These are phyloP conservation scores for Halteria grandinella DNA, from an alignment of 73 alveolate genomes.

Conservation along the genomic window DNA sequence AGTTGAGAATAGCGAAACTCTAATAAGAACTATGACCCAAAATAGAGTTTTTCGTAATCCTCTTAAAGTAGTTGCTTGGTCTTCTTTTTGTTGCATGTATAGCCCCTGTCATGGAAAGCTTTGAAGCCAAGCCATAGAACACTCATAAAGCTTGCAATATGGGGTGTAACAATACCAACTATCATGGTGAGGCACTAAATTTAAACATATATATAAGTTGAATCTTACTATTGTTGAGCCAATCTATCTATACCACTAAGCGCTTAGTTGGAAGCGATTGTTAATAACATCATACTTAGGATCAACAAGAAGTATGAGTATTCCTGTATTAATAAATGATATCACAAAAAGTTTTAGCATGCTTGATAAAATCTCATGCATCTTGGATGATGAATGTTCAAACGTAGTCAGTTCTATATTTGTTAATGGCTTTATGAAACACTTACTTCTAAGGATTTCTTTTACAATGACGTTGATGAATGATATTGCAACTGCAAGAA, in stretches of 20 bases:
- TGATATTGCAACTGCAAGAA: slow-evolving; percentile 49
- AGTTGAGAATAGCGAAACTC: slow-evolving; percentile 68
- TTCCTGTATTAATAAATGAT: slow-evolving; percentile 66
- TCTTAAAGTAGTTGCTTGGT: slow-evolving; percentile 54
- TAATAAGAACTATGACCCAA: slow-evolving; percentile 58
- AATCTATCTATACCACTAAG: slow-evolving; percentile 57
- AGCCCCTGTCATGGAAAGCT: slow-evolving; percentile 37
- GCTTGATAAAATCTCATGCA: slow-evolving; percentile 28
- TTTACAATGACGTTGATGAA: slow-evolving; percentile 50
- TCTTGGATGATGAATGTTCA: slow-evolving; percentile 51
- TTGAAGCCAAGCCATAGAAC: neutral
- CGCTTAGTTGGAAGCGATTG: slow-evolving; percentile 39
- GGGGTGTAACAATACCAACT: slow-evolving; percentile 53
- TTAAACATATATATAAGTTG: no score
- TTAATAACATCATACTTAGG: slow-evolving; percentile 46
- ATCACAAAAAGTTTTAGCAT: slow-evolving; percentile 68
- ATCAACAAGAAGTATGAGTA: no score
- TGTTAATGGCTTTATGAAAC: neutral
- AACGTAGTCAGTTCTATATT: slow-evolving; percentile 38
- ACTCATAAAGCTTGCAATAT: slow-evolving; percentile 25
- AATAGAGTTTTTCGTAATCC: slow-evolving; percentile 61
- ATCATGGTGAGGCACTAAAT: slow-evolving; percentile 44
- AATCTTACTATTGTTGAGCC: slow-evolving; percentile 68
- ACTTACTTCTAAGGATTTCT: slow-evolving; percentile 39
- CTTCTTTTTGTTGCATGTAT: slow-evolving; percentile 28